phyloP scores from a whole-genome alignment of 768 basidiomycete species.

The Albatrellus ellisii region DNA sequence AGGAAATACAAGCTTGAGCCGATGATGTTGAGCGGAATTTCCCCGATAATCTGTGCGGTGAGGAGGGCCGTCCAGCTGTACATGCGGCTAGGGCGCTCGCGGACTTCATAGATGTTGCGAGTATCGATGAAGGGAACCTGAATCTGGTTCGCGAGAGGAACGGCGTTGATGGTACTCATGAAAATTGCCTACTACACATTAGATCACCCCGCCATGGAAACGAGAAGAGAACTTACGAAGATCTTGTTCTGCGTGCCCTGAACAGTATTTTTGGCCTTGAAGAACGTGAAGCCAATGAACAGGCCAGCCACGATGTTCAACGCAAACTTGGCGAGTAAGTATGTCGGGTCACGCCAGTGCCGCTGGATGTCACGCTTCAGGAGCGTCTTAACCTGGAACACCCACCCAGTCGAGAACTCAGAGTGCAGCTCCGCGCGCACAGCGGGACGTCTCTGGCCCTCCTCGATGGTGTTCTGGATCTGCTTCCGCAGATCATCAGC shows the following conservation, averaged over 20 bases:
- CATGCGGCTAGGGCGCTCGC: conserved; percentile 29
- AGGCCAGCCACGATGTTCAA: conserved; percentile 22
- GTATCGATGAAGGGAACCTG: conserved; percentile 29
- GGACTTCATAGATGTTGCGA: conserved; percentile 26
- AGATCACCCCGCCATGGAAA: neutral
- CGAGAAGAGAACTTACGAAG: conserved; percentile 21
- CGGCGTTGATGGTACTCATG: conserved; percentile 22
- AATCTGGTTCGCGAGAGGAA: conserved; percentile 27
- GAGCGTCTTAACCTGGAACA: conserved; percentile 23
- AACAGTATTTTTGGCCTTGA: conserved; percentile 20
- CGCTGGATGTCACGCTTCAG: conserved; percentile 18
- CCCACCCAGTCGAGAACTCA: conserved; percentile 28
- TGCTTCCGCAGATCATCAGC: conserved; percentile 24
- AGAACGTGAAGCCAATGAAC: conserved; percentile 32
- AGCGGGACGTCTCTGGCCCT: conserved; percentile 19
- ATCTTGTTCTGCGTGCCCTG: conserved; percentile 31
- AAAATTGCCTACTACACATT: conserved; percentile 18
- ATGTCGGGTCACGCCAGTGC: conserved; percentile 30
- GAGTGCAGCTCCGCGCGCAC: conserved; percentile 15
- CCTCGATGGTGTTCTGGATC: conserved; percentile 29
- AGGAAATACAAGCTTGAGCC: conserved; percentile 28
- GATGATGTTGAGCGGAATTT: conserved; percentile 31
- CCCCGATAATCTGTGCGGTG: conserved; percentile 24
- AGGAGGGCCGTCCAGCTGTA: conserved; percentile 27
- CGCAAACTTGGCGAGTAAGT: conserved; percentile 26